Evolutionary conservation across 495 filamentous ascomycete species (phyloP).

Genomic region (Penicillium pancosmium): DNA sequence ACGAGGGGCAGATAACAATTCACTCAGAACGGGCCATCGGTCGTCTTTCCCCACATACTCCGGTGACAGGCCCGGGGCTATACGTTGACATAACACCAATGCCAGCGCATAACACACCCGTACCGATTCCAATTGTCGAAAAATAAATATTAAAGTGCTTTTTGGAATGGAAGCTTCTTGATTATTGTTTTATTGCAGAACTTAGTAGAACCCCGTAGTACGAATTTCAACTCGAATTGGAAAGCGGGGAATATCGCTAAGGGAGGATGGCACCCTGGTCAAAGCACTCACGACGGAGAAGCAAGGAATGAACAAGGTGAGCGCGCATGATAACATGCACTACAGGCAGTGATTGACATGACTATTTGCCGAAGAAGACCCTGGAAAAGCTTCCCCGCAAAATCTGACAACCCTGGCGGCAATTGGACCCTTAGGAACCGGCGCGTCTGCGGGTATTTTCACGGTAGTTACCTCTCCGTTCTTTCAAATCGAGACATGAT

Average conservation of each 20-base stretch:
- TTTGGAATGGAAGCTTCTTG: constrained; percentile 3
- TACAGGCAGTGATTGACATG: constrained; percentile 5
- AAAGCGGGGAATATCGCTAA: constrained; percentile 9
- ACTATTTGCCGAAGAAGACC: constrained; percentile 9
- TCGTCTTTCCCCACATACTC: constrained; percentile 10
- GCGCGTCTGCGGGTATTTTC: constrained; percentile 9
- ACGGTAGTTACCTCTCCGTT: constrained; percentile 8
- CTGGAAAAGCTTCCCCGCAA: constrained; percentile 7
- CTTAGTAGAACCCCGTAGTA: constrained; percentile 6
- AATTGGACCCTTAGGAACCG: constrained; percentile 9
- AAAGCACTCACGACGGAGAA: constrained; percentile 6
- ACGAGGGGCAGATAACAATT: constrained; percentile 8
- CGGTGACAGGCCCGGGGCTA: constrained; percentile 8
- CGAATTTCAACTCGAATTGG: constrained; percentile 9
- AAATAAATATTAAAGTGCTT: constrained; percentile 7
- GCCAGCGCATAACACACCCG: constrained; percentile 8
- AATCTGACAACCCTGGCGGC: constrained; percentile 6
- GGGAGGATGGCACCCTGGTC: constrained; percentile 6
- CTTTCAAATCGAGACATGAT: constrained; percentile 7
- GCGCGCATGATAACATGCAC: constrained; percentile 8
- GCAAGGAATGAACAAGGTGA: constrained; percentile 6
- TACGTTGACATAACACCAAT: constrained; percentile 9
- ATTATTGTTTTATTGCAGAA: constrained; percentile 7
- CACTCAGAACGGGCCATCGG: constrained; percentile 7
- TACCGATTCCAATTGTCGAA: constrained; percentile 7